phyloP scores from a whole-genome alignment of 345 rosid species.

The Ceriops decandra region DNA sequence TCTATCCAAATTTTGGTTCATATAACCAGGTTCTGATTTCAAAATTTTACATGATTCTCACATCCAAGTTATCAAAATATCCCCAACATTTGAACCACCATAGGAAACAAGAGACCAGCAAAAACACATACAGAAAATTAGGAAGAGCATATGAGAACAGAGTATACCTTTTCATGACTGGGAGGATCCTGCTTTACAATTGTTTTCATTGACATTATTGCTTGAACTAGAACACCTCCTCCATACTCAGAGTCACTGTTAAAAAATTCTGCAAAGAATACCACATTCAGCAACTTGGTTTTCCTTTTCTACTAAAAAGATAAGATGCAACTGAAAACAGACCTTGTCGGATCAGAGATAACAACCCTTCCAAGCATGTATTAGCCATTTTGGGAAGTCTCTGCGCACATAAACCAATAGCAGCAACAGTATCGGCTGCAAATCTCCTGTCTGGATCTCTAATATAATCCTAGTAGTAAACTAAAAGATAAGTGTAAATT shows the following conservation, averaged over 20 bases:
- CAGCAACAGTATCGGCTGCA: slow-evolving; percentile 85
- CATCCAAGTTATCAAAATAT: too few relatives aligned
- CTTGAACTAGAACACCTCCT: slow-evolving; percentile 69
- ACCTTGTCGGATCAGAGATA: slow-evolving; percentile 68
- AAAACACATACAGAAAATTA: too few relatives aligned
- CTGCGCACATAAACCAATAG: slow-evolving; percentile 78
- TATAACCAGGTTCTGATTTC: too few relatives aligned
- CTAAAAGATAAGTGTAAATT: slow-evolving; percentile 35
- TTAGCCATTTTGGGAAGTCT: slow-evolving; percentile 62
- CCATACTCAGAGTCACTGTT: slow-evolving; percentile 43
- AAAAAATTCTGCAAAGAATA: slow-evolving; percentile 52
- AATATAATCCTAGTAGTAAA: slow-evolving; percentile 68
- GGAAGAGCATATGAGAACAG: background rate
- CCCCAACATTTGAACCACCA: too few relatives aligned
- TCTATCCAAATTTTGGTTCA: too few relatives aligned
- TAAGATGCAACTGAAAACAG: slow-evolving; percentile 20
- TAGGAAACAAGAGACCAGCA: too few relatives aligned
- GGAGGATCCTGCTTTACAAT: slow-evolving; percentile 72
- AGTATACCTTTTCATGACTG: slow-evolving; percentile 69
- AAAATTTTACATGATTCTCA: too few relatives aligned
- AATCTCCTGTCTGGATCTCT: slow-evolving; percentile 87
- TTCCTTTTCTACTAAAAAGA: background rate
- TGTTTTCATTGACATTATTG: slow-evolving; percentile 68
- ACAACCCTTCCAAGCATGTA: slow-evolving; percentile 67
- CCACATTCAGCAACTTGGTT: slow-evolving; percentile 16